phyloP scores from a whole-genome alignment of 2,329 filamentous ascomycete species.

The Trichoderma sp. region DNA sequence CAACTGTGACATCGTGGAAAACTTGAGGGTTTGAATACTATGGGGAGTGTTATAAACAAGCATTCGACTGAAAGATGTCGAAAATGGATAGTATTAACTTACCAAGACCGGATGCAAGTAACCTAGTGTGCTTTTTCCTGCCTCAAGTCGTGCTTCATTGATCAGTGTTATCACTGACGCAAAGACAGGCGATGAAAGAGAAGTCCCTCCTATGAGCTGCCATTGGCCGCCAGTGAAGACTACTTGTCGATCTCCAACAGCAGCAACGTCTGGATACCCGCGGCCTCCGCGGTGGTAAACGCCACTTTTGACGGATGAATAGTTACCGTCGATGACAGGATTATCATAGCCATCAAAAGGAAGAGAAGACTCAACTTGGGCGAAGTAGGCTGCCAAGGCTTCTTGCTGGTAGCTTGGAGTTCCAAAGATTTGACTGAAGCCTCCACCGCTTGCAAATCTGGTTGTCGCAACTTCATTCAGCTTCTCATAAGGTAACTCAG shows the following conservation, averaged over 20 bases:
- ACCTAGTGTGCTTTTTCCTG: constrained; percentile 31
- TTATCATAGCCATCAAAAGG: constrained; percentile 27
- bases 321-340: constrained; percentile 40
- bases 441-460: constrained; percentile 49
- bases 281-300: constrained; percentile 49
- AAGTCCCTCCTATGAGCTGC: constrained; percentile 53
- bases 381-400: constrained; percentile 34
- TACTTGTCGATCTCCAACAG: constrained; percentile 49
- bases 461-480: constrained; percentile 34
- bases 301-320: constrained; percentile 36
- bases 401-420: constrained; percentile 39
- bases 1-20: background rate
- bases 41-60: background rate
- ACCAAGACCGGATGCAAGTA: constrained; percentile 5
- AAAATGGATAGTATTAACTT: background rate
- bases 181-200: constrained; percentile 41
- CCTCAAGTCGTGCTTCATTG: constrained; percentile 34
- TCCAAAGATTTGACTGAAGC: constrained; percentile 52
- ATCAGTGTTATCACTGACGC: constrained; percentile 38
- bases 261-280: constrained; percentile 52
- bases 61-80: background rate
- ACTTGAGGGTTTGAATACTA: constrained; percentile 1
- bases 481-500: background rate
- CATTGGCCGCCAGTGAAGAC: constrained; percentile 48
- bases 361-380: constrained; percentile 31